Evolutionary conservation across 2,329 filamentous ascomycete species (phyloP).

Genomic region (Curvularia spicifera): DNA sequence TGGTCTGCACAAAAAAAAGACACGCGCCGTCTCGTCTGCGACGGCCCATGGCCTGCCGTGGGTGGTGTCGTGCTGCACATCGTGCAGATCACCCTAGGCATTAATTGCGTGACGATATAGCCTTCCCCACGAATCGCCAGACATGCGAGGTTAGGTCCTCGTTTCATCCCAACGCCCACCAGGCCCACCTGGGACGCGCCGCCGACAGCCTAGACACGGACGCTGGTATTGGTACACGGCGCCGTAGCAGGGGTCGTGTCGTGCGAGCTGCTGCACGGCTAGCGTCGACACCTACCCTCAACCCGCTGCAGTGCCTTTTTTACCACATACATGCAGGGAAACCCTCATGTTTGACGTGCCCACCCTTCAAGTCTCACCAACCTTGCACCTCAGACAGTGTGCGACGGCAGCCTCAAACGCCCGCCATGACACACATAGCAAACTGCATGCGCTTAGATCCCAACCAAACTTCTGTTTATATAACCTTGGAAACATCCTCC

Average conservation of each 20-base stretch:
- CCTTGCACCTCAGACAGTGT: slow-evolving; percentile 47
- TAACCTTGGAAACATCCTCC: slow-evolving; percentile 47
- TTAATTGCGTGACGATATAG: slow-evolving; percentile 33
- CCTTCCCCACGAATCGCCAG: slow-evolving; percentile 50
- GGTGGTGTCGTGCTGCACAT: slow-evolving; percentile 33
- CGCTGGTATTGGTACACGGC: slow-evolving; percentile 43
- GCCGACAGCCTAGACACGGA: slow-evolving; percentile 47
- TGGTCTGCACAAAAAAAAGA: neutral
- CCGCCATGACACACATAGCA: slow-evolving; percentile 53
- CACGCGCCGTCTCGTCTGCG: neutral
- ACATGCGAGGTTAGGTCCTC: slow-evolving; percentile 47
- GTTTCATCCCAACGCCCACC: slow-evolving; percentile 47
- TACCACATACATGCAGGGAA: slow-evolving; percentile 48
- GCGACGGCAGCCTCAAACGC: slow-evolving; percentile 46
- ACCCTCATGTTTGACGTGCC: slow-evolving; percentile 51
- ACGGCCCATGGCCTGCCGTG: neutral
- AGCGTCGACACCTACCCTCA: slow-evolving; percentile 48
- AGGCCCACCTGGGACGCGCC: slow-evolving; percentile 41
- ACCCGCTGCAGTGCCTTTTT: slow-evolving; percentile 41
- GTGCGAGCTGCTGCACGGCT: slow-evolving; percentile 43
- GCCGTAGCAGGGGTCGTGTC: slow-evolving; percentile 36
- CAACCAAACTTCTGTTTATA: slow-evolving; percentile 47
- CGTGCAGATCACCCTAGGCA: slow-evolving; percentile 37
- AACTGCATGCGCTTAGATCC: slow-evolving; percentile 50
- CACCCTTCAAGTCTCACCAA: slow-evolving; percentile 50